These are phyloP conservation scores for Blastomyces parvus DNA, from an alignment of 2,329 filamentous ascomycete species.

Conservation along the genomic window DNA sequence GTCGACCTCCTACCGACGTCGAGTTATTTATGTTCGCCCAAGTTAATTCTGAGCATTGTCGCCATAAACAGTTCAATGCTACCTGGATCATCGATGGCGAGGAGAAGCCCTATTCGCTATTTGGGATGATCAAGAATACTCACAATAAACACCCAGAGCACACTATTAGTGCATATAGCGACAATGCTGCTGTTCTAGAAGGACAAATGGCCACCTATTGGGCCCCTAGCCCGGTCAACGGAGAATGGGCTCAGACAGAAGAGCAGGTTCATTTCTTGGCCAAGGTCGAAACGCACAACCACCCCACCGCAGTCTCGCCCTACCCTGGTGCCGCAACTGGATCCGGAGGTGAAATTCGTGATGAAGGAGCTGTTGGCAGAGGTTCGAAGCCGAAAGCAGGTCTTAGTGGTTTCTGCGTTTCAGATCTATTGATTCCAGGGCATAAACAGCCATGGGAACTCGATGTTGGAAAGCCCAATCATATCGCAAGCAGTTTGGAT, in stretches of 20 bases:
- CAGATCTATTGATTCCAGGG: conserved; percentile 81
- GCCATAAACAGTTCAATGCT: conserved; percentile 90
- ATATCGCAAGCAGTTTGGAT: conserved; percentile 87
- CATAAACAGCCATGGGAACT: conserved; percentile 80
- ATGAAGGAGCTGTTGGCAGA: conserved; percentile 87
- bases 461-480: conserved; percentile 77
- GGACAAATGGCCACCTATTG: conserved; percentile 66
- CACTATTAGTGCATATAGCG: conserved; percentile 93
- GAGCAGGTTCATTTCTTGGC: conserved; percentile 79
- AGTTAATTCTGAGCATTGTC: conserved; percentile 93
- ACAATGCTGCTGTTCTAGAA: conserved; percentile 89
- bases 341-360: conserved; percentile 88
- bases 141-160: conserved; percentile 66
- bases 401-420: conserved; percentile 87
- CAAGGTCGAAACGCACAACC: conserved; percentile 98
- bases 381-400: conserved; percentile 91
- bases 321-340: conserved; percentile 91
- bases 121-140: conserved; percentile 94
- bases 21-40: conserved; percentile 99
- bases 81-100: conserved; percentile 89
- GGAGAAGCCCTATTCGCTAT: conserved; percentile 68
- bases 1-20: conserved; percentile 67
- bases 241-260: conserved; percentile 77
- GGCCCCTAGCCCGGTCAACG: conserved; percentile 78
- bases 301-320: conserved; percentile 89